Evolutionary conservation across 2,329 filamentous ascomycete genomes (phyloP).

Genomic region (Curvularia lunata): DNA sequence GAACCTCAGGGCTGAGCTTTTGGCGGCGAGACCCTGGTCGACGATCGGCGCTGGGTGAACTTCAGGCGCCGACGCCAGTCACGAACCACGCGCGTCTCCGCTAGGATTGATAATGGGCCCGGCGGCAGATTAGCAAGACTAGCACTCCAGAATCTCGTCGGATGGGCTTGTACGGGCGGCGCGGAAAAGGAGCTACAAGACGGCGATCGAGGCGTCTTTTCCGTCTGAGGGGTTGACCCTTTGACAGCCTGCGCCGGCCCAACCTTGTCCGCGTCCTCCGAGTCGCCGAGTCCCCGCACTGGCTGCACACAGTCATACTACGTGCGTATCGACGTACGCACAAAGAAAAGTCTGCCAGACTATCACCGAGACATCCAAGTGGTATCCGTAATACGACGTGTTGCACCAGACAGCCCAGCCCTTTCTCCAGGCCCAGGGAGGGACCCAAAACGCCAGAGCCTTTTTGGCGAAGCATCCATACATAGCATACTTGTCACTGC

Average conservation of each 20-base stretch:
- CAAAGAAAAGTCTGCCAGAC: too few species aligned
- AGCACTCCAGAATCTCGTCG: neutral
- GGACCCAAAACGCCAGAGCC: neutral
- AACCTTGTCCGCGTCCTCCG: neutral
- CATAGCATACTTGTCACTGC: neutral
- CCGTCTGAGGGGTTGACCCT: neutral
- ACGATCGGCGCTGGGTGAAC: slow-evolving; percentile 12
- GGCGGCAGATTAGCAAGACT: neutral
- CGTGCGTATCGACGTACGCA: too few species aligned
- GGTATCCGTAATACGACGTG: neutral
- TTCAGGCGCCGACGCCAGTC: slow-evolving; percentile 7
- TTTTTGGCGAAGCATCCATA: neutral
- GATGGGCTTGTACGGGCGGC: too few species aligned
- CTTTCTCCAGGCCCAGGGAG: neutral
- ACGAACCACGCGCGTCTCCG: neutral
- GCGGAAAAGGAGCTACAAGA: neutral
- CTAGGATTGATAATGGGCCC: neutral
- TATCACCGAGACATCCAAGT: too few species aligned
- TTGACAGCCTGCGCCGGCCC: neutral
- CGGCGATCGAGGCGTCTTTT: too few species aligned
- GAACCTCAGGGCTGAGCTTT: slow-evolving; percentile 12
- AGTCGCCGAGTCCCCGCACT: neutral
- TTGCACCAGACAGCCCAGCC: neutral
- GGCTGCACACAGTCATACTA: neutral
- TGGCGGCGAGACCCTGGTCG: slow-evolving; percentile 14